Percentiles rank a stretch among this genome's conserved stretches.
phyloP scores from a whole-genome alignment of 108 stramenopile species.

The Stephanodiscus triporus region DNA sequence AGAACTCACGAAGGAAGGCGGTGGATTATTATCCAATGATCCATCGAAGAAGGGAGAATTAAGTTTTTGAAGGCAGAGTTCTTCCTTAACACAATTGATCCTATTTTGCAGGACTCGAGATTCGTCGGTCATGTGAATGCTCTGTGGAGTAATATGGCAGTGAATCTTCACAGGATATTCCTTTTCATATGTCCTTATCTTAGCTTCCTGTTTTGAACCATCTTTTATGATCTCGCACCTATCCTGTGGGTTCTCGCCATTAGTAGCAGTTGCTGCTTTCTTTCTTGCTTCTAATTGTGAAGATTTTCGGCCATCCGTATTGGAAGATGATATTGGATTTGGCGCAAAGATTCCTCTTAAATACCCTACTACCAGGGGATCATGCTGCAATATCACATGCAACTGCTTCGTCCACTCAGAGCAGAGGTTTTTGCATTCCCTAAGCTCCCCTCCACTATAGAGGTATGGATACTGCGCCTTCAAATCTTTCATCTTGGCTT shows the following conservation, averaged over 20 bases:
- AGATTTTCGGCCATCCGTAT: background rate
- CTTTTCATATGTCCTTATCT: too few relatives aligned
- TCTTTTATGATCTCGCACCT: background rate
- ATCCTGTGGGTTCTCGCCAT: slow-evolving; percentile 26
- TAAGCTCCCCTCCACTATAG: slow-evolving; percentile 44
- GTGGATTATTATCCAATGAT: background rate
- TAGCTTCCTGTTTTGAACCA: too few relatives aligned
- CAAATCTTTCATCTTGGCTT: slow-evolving; percentile 55
- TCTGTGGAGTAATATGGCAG: background rate
- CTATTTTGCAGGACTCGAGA: slow-evolving; percentile 14
- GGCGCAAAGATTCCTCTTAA: background rate
- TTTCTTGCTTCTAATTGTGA: background rate
- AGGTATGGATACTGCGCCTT: slow-evolving; percentile 46
- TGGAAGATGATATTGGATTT: background rate
- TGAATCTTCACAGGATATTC: background rate
- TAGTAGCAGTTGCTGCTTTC: background rate
- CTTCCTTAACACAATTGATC: slow-evolving; percentile 27
- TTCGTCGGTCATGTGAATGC: slow-evolving; percentile 24
- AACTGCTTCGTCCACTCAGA: slow-evolving; percentile 34
- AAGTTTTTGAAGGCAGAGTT: slow-evolving; percentile 28
- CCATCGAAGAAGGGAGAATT: slow-evolving; percentile 38
- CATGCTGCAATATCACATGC: slow-evolving; percentile 13
- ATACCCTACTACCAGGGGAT: background rate
- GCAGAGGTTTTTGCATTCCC: slow-evolving; percentile 17
- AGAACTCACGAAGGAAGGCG: slow-evolving; percentile 31